A percentile compares a stretch with the other conserved stretches of the same genome.
These are phyloP conservation scores for Grammothele lineata DNA, from an alignment of 768 basidiomycete genomes.

Conservation along the genomic window DNA sequence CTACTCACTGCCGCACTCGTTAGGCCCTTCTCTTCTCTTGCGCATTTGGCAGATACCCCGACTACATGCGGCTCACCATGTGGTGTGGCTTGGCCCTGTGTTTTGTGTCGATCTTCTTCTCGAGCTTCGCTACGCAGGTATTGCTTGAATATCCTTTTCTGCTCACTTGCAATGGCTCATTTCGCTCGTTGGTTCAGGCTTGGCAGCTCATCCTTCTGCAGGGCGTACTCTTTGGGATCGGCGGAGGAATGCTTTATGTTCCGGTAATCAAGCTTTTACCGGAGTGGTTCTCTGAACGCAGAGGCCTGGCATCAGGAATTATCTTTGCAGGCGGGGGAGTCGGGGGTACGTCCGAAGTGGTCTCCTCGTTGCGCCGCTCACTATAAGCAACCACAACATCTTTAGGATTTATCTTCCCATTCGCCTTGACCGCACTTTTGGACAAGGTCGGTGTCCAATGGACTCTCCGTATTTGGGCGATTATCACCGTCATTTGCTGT, in stretches of 20 bases:
- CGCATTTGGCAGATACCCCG: conserved; percentile 18
- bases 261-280: conserved; percentile 16
- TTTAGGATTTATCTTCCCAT: conserved; percentile 20
- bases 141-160: no score
- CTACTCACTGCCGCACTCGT: not conserved
- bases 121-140: conserved; percentile 21
- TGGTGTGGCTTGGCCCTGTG: conserved; percentile 15
- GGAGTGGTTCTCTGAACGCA: conserved; percentile 21
- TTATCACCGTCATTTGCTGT: conserved; percentile 11
- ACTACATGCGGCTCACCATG: conserved; percentile 14
- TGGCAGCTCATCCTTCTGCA: conserved; percentile 22
- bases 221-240: conserved; percentile 19
- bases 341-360: conserved; percentile 18
- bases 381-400: no score
- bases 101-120: conserved; percentile 13
- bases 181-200: conserved; percentile 6
- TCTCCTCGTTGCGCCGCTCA: not conserved
- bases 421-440: conserved; percentile 15
- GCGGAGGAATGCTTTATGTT: conserved; percentile 16
- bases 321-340: conserved; percentile 23
- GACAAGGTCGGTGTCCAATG: conserved; percentile 16
- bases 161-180: not conserved
- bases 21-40: conserved; percentile 13
- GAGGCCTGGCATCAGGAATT: conserved; percentile 20
- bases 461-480: conserved; percentile 20